Base-by-base conservation (phyloP, 345 rosid genomes). In the Microcos paniculata region DNA sequence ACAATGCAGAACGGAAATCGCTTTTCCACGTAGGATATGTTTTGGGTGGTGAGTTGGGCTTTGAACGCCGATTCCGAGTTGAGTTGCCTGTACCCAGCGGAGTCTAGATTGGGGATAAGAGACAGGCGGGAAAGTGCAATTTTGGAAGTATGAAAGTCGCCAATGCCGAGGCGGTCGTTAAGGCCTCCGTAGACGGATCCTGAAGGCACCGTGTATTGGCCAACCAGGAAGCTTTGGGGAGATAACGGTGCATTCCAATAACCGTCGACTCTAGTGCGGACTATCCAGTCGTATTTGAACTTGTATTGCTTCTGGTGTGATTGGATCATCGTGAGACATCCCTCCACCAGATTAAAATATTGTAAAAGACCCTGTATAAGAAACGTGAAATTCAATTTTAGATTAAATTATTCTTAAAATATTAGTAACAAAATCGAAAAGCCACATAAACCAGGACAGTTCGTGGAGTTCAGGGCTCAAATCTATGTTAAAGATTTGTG, bases 161-260 rank as follows among this genome's bases (percentile, higher is more conserved):
- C 98, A 9, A 96, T 66, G 3, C 99, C 99, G 30, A 96, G 89
- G 4, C 98, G 88, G 82, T 96, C 99, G 77, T 96, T 96, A 77
- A 93, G 89, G 30, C 98, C 99, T 38, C 98, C 95, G 67, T 89
- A 96, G n/a, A 77, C 69, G 45, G 98, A 96, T 28, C 99, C 99
- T 0, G 87, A 82, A 0, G 99, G 99, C 84, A 96, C 89, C 48
- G 87, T 14, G 78, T 96, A 96, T 0, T 62, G 78, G 63, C 90
- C 91, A 12, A 89, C 83, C 45, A 87, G 62, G 78, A 93, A 96
- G 73, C 85, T 78, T 35, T 77, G 70, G 3, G 99, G 94, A 23
- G 73, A 77, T 1, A 96, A 77, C 0, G 94, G 89, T 26, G 89
- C 93, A 58, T 80, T 76, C 99, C 99, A 96, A 83, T 83, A 96